These are phyloP conservation scores for Mortierella sp. DNA, from an alignment of 371 early-diverging fungal species.

Conservation along the genomic window DNA sequence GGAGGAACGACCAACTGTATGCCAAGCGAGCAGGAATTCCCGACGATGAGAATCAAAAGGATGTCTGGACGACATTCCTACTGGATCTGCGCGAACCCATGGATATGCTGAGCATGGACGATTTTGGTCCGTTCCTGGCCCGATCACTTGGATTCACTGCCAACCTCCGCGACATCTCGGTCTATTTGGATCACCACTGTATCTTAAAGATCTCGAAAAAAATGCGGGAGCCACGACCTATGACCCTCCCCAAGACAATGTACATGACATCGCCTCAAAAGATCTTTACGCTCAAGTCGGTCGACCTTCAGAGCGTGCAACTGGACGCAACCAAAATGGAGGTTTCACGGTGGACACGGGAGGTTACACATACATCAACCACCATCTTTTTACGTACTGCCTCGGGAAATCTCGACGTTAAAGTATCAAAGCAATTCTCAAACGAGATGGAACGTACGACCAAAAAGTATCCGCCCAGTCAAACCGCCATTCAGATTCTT, in stretches of 20 bases:
- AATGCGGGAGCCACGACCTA: conserved; percentile 72
- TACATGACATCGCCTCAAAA: conserved; percentile 74
- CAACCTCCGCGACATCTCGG: conserved; percentile 76
- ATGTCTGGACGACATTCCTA: conserved; percentile 80
- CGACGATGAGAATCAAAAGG: conserved; percentile 56
- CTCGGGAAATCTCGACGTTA: conserved; percentile 71
- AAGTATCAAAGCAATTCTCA: conserved; percentile 67
- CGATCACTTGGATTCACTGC: conserved; percentile 89
- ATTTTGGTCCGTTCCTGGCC: conserved; percentile 86
- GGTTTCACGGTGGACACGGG: conserved; percentile 54
- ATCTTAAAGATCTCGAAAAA: conserved; percentile 77
- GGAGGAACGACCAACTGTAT: conserved; percentile 91
- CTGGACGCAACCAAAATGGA: conserved; percentile 75
- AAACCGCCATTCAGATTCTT: conserved; percentile 79
- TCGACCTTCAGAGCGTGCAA: conserved; percentile 76
- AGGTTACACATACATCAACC: conserved; percentile 44
- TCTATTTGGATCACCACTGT: conserved; percentile 73
- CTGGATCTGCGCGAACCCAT: conserved; percentile 86
- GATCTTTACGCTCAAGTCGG: conserved; percentile 77
- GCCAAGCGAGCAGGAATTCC: conserved; percentile 80
- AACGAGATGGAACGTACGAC: conserved; percentile 93
- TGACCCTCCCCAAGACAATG: conserved; percentile 67
- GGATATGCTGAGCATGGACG: conserved; percentile 77
- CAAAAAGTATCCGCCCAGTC: conserved; percentile 89
- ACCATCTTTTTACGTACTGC: conserved; percentile 85